Base-by-base conservation (phyloP, 805 yeast species). In the Pichia nanzhaoensis region DNA sequence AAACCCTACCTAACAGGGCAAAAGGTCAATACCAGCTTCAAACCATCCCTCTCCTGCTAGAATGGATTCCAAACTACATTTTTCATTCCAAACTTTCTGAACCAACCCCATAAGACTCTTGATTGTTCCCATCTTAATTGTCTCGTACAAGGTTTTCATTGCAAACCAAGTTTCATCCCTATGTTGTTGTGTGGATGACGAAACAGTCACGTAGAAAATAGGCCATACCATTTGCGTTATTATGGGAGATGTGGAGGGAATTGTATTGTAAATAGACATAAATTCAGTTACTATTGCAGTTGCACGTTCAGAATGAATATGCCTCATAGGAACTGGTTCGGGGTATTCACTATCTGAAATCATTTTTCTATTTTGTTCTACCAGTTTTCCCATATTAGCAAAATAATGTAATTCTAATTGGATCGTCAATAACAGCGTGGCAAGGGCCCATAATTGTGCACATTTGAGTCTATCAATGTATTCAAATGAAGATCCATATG, bases 211-310 rank as follows among this genome's bases (percentile, higher is more conserved):
- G 14, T 73, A 73, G 53, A 72, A 75, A 2, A 77, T 64, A 0
- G 82, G 82, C 82, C 82, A 77, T 4, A 77, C 80, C 82, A 77
- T 77, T 52, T 77, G 82, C 4, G 80, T 75, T 5, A 74, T 71
- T 17, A 70, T 58, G 1, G 81, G 78, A 1, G 76, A 68, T 5
- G 56, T 54, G 1, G 71, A 57, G 16, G 73, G 69, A 69, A 77
- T 62, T 0, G 74, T 60, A 1, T 66, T 63, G 51, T 77, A 75
- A 9, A 69, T 68, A 12, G 65, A 60, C 4, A 76, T 68, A 52
- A 77, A 77, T 53, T 77, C 82, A 22, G 58, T 59, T 34, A 55
- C 68, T 55, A 53, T 58, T 33, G 57, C 66, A 53, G 52, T 57
- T 14, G 71, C 65, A 8, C 51, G 46, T 19, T 51, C 57, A 1